These are phyloP conservation scores for Penicillium sp. DNA, from an alignment of 2,329 filamentous ascomycete species.

Conservation along the genomic window DNA sequence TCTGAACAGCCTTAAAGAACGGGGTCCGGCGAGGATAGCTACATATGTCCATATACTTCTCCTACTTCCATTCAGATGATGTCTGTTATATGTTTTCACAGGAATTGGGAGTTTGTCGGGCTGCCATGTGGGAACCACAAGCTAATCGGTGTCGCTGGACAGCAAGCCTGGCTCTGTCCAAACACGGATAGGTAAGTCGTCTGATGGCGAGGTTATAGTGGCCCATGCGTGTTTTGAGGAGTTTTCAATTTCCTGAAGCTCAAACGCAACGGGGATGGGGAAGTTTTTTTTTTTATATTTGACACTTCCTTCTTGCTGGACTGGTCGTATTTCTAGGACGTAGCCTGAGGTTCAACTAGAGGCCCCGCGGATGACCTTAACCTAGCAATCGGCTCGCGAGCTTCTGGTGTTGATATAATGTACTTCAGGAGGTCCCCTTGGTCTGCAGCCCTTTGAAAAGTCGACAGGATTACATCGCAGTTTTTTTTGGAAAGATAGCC, in stretches of 20 bases:
- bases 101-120: conserved; percentile 5
- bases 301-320: conserved; percentile 9
- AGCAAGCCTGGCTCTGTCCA: conserved; percentile 2
- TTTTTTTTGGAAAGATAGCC: conserved; percentile 8
- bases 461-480: conserved; percentile 11
- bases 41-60: conserved; percentile 2
- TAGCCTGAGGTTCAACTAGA: neutral
- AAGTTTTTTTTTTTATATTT: conserved; percentile 4
- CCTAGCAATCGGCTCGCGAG: neutral
- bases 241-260: conserved; percentile 3
- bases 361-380: neutral
- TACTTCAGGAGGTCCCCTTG: conserved; percentile 5
- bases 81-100: neutral
- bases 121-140: conserved; percentile 2
- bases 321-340: neutral
- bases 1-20: conserved; percentile 14
- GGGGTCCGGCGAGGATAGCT: conserved; percentile 7
- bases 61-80: neutral
- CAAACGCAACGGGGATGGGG: conserved; percentile 11
- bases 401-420: neutral
- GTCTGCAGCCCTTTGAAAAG: conserved; percentile 5
- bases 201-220: neutral
- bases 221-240: conserved; percentile 1
- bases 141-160: conserved; percentile 7
- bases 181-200: conserved; percentile 15